Percentiles rank a stretch among this genome's conserved stretches.
Evolutionary conservation across 768 basidiomycete genomes (phyloP).

Genomic region (Coprinopsis marcescibilis): DNA sequence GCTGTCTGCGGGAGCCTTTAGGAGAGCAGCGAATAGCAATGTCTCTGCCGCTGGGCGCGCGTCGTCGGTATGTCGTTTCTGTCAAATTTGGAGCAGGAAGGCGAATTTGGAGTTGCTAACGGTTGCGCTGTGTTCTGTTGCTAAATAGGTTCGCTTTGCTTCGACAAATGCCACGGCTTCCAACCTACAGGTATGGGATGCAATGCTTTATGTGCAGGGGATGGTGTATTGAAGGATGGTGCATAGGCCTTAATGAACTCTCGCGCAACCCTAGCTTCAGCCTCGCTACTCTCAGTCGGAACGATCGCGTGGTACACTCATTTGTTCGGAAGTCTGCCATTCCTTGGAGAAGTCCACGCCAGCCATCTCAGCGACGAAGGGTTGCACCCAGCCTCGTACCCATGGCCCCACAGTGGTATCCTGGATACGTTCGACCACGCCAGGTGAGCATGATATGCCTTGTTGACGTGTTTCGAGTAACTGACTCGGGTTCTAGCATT

Average conservation of each 20-base stretch:
- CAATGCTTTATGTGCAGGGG: background rate
- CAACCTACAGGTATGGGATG: conserved; percentile 56
- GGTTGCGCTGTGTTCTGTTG: conserved; percentile 15
- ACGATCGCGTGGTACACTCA: conserved; percentile 96
- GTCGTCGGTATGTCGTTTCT: conserved; percentile 39
- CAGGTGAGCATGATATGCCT: conserved; percentile 52
- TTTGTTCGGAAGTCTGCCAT: conserved; percentile 85
- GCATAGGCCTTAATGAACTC: conserved; percentile 61
- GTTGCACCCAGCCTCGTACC: conserved; percentile 79
- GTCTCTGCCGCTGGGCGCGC: conserved; percentile 39
- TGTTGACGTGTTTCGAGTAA: conserved; percentile 12
- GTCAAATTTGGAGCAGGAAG: conserved; percentile 8
- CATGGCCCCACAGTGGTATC: conserved; percentile 87
- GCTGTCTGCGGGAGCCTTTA: conserved; percentile 71
- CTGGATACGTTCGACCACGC: conserved; percentile 96
- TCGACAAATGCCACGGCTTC: conserved; percentile 56
- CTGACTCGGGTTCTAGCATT: conserved; percentile 49
- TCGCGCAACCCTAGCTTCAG: conserved; percentile 68
- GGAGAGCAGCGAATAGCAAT: conserved; percentile 37
- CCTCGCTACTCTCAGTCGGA: conserved; percentile 73
- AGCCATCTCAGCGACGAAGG: conserved; percentile 92
- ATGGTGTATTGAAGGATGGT: conserved; percentile 10
- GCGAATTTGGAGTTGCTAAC: conserved; percentile 17
- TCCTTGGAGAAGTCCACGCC: conserved; percentile 89
- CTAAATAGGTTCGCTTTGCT: conserved; percentile 67